These are phyloP conservation scores for Polytrichum formosum DNA, from an alignment of 225 moss, liverwort and hornwort genomes.

Conservation along the genomic window DNA sequence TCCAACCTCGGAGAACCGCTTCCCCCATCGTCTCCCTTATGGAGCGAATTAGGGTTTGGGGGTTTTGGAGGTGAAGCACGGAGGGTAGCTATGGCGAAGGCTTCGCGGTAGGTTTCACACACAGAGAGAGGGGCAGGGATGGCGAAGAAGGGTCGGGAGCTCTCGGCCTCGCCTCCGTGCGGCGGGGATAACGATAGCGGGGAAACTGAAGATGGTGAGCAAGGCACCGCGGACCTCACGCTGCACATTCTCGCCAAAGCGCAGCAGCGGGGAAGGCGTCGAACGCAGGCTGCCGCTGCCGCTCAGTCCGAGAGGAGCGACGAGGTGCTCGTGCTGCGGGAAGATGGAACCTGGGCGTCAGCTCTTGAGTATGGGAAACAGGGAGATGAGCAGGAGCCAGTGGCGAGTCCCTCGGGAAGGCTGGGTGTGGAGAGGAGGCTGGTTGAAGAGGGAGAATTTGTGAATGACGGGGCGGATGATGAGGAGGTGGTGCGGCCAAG, in stretches of 20 bases:
- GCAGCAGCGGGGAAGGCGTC: conserved; percentile 10
- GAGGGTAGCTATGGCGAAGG: too few relatives aligned
- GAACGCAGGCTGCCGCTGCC: background rate
- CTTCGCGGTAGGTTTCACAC: background rate
- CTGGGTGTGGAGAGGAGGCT: background rate
- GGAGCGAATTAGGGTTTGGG: too few relatives aligned
- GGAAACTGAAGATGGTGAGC: conserved; percentile 11
- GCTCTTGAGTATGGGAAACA: background rate
- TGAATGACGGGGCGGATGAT: conserved; percentile 1
- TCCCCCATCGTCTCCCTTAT: too few relatives aligned
- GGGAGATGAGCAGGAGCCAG: background rate
- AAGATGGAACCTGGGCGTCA: background rate
- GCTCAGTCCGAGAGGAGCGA: too few relatives aligned
- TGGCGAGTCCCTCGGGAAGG: conserved; percentile 3
- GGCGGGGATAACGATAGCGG: background rate
- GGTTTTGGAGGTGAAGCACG: too few relatives aligned
- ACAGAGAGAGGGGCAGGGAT: background rate
- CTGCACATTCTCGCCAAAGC: conserved; percentile 32
- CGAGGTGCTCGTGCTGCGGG: background rate
- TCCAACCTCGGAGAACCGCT: too few relatives aligned
- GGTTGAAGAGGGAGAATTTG: conserved; percentile 39
- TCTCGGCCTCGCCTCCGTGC: background rate
- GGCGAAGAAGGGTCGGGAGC: background rate
- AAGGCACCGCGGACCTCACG: conserved; percentile 29
- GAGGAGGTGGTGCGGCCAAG: conserved; percentile 5